Base-by-base conservation (phyloP, 371 early-diverging fungal species). In the Haplosporangium sp. region DNA sequence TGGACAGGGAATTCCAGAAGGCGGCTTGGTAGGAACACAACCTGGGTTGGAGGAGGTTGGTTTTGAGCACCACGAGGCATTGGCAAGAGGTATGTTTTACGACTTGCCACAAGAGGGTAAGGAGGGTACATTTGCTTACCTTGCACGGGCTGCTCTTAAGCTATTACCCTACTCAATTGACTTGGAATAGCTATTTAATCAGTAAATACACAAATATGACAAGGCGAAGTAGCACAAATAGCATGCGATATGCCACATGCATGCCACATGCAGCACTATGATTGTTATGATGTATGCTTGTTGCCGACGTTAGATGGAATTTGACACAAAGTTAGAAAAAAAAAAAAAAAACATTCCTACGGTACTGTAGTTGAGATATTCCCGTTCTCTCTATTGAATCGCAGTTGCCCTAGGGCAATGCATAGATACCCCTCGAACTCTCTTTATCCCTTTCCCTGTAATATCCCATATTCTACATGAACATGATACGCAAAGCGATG, bases 71-170 rank as follows among this genome's bases (percentile, higher is more conserved):
- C 89, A 93, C 69, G 92, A 91, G 50, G 83, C 85, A 0, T 70
- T 92, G 60, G 94, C 94, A 5, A 85, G 91, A 34, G 83, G 89
- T 9, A 74, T 94, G 77, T 96, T 96, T 77, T 96, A 91, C 83
- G 95, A 96, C 82, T 72, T 95, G 71, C 92, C 92, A 3, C 88
- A 90, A 44, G 91, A 93, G 38, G 92, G 88, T 4, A 78, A 79
- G 38, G 90, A 90, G 50, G 92, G 93, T 19, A 93, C 94, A 10
- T 88, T 89, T 74, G 71, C 85, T n/a, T 94, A 91, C 74, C 86
- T 94, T 45, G 88, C 90, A 6, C 72, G 73, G 4, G 75, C 82
- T 39, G 71, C 68, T n/a, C 65, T 81, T 10, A 74, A 75, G 60
- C 50, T 75, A 56, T 38, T 81, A 17, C 72, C 76, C 0, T 81